phyloP scores from a whole-genome alignment of 2,329 filamentous ascomycete species.

The Incumbomyces lentus region DNA sequence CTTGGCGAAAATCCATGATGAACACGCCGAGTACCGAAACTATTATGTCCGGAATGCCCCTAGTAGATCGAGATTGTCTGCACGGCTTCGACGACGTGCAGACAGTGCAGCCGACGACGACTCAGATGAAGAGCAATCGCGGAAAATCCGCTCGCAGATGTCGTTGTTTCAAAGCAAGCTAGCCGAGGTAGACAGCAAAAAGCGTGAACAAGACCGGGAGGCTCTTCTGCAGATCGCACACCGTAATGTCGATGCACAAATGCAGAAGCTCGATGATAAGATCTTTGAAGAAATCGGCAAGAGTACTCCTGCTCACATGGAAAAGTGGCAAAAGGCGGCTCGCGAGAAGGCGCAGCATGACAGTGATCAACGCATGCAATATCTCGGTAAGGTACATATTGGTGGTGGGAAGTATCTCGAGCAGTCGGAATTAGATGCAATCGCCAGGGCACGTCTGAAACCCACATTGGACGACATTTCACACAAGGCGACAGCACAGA shows the following conservation, averaged over 20 bases:
- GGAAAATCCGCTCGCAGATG: conserved; percentile 69
- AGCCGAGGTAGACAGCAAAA: conserved; percentile 59
- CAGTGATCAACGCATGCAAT: conserved; percentile 49
- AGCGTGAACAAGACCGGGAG: conserved; percentile 64
- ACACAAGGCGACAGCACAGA: conserved; percentile 62
- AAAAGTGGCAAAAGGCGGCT: conserved; percentile 71
- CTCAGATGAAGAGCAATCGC: conserved; percentile 58
- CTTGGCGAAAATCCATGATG: conserved; percentile 66
- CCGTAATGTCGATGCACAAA: conserved; percentile 68
- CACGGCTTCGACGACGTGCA: conserved; percentile 51
- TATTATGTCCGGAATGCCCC: conserved; percentile 60
- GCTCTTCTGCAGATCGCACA: conserved; percentile 67
- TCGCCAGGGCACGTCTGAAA: conserved; percentile 66
- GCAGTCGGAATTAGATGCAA: conserved; percentile 64
- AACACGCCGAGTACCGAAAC: conserved; percentile 58
- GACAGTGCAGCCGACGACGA: conserved; percentile 44
- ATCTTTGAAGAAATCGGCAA: conserved; percentile 19
- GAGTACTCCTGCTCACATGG: conserved; percentile 50
- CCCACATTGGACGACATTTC: conserved; percentile 78
- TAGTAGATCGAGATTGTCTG: conserved; percentile 40
- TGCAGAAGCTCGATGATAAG: conserved; percentile 67
- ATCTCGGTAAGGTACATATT: conserved; percentile 54
- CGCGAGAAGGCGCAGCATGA: conserved; percentile 57
- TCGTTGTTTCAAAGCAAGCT: conserved; percentile 60
- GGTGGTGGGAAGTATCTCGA: conserved; percentile 75